A percentile compares a stretch with the other conserved stretches of the same genome.
Evolutionary conservation across 352 stramenopile species (phyloP).

Genomic region (Pythium phragmitis): DNA sequence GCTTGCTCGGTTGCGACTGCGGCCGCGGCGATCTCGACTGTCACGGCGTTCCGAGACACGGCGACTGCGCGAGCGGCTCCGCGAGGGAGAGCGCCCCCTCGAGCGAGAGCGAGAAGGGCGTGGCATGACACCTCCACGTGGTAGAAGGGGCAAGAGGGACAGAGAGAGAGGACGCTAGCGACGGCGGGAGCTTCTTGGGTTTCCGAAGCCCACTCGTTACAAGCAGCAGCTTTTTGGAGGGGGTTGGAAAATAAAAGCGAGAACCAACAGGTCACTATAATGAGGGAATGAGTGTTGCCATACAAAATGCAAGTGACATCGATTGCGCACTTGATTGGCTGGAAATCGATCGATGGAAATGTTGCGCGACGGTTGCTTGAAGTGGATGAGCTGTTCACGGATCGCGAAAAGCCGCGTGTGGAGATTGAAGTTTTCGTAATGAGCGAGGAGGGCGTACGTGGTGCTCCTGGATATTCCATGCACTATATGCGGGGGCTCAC

Average conservation of each 20-base stretch:
- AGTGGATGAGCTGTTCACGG: background rate
- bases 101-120: conserved; percentile 21
- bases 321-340: conserved; percentile 6
- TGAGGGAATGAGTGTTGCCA: conserved; percentile 2
- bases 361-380: conserved; percentile 21
- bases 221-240: background rate
- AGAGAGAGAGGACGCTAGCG: background rate
- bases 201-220: conserved; percentile 15
- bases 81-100: conserved; percentile 22
- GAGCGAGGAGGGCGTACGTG: conserved; percentile 50
- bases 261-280: conserved; percentile 7
- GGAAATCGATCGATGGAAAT: background rate
- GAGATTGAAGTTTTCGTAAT: conserved; percentile 24
- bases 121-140: background rate
- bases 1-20: conserved; percentile 3
- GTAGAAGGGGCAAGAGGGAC: background rate
- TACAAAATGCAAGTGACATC: conserved; percentile 14
- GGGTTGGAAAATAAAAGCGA: background rate
- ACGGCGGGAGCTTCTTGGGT: conserved; percentile 1
- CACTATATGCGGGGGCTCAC: background rate
- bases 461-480: background rate
- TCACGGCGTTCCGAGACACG: conserved; percentile 3
- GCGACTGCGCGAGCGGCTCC: conserved; percentile 18
- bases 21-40: background rate
- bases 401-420: conserved; percentile 14